These are phyloP conservation scores for Cladosporium sphaerospermum DNA, from an alignment of 2,329 filamentous ascomycete genomes.

Conservation along the genomic window DNA sequence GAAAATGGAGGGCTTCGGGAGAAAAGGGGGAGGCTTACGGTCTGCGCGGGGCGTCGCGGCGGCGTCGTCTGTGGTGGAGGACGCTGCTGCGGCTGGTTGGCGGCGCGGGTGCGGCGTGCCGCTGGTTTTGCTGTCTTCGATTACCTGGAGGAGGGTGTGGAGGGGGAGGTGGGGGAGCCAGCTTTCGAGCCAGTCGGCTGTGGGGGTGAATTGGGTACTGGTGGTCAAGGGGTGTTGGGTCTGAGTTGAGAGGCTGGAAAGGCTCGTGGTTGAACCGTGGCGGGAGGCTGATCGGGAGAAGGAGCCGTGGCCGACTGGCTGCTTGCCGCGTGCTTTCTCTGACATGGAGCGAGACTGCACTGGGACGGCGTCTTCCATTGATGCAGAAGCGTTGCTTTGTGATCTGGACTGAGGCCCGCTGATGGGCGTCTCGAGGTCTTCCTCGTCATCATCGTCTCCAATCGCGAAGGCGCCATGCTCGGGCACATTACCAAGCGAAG, in stretches of 20 bases:
- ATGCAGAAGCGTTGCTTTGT: slow-evolving; percentile 41
- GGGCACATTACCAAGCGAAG: slow-evolving; percentile 60
- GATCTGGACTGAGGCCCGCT: slow-evolving; percentile 1
- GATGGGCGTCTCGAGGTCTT: slow-evolving; percentile 37
- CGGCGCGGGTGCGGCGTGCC: slow-evolving; percentile 20
- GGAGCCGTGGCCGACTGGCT: slow-evolving; percentile 73
- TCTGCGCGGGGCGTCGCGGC: slow-evolving; percentile 1
- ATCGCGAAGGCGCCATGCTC: slow-evolving; percentile 86
- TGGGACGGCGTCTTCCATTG: slow-evolving; percentile 69
- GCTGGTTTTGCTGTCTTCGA: slow-evolving; percentile 41
- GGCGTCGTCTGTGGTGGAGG: not conserved
- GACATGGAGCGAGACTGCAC: slow-evolving; percentile 86
- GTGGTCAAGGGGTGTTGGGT: slow-evolving; percentile 42
- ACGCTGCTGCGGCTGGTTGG: not conserved
- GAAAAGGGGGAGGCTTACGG: slow-evolving; percentile 38
- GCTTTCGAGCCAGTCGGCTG: slow-evolving; percentile 76
- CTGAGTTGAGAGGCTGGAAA: slow-evolving; percentile 59
- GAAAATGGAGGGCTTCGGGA: slow-evolving; percentile 36
- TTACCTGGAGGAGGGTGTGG: slow-evolving; percentile 75
- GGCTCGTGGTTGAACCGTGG: slow-evolving; percentile 72
- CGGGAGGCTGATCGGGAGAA: slow-evolving; percentile 66
- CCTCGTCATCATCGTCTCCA: slow-evolving; percentile 74
- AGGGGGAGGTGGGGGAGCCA: slow-evolving; percentile 91
- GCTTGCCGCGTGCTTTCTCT: slow-evolving; percentile 92
- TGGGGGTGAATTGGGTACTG: slow-evolving; percentile 66